Evolutionary conservation across 257 asterid genomes (phyloP).

Genomic region (Nicotiana tomentosiformis): DNA sequence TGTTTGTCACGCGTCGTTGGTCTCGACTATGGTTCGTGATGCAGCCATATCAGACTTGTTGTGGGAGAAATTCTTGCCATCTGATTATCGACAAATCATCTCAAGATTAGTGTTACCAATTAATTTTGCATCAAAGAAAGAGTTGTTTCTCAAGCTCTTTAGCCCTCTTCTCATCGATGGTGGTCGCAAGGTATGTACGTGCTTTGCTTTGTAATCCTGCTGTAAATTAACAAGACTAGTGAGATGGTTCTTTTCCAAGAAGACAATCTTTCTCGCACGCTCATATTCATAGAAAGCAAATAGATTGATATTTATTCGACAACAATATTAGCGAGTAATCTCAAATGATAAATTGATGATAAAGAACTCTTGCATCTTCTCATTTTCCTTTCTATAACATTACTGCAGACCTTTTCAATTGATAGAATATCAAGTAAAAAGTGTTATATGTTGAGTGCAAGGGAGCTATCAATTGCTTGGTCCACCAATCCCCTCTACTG

Average conservation of each 20-base stretch:
- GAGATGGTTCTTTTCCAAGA: background rate
- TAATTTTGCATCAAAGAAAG: slow-evolving; percentile 43
- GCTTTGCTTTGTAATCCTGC: background rate
- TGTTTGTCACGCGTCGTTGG: slow-evolving; percentile 38
- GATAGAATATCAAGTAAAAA: slow-evolving; percentile 45
- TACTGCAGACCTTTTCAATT: slow-evolving; percentile 49
- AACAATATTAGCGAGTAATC: background rate
- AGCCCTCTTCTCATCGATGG: slow-evolving; percentile 60
- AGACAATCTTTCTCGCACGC: background rate
- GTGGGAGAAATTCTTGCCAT: slow-evolving; percentile 63
- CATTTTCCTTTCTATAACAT: background rate
- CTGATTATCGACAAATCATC: slow-evolving; percentile 46
- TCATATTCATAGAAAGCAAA: no score
- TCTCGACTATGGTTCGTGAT: slow-evolving; percentile 28
- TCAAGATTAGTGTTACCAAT: slow-evolving; percentile 31
- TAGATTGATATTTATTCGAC: no score
- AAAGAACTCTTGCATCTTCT: background rate
- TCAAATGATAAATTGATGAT: background rate
- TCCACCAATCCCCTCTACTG: slow-evolving; percentile 47
- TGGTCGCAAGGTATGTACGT: slow-evolving; percentile 47
- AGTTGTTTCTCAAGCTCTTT: slow-evolving; percentile 46
- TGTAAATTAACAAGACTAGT: background rate
- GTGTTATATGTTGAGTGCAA: slow-evolving; percentile 62
- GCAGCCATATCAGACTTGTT: slow-evolving; percentile 47
- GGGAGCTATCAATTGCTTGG: slow-evolving; percentile 62